Conservation (phyloP, 78 protist species). For the Dictyostelium purpureum region DNA sequence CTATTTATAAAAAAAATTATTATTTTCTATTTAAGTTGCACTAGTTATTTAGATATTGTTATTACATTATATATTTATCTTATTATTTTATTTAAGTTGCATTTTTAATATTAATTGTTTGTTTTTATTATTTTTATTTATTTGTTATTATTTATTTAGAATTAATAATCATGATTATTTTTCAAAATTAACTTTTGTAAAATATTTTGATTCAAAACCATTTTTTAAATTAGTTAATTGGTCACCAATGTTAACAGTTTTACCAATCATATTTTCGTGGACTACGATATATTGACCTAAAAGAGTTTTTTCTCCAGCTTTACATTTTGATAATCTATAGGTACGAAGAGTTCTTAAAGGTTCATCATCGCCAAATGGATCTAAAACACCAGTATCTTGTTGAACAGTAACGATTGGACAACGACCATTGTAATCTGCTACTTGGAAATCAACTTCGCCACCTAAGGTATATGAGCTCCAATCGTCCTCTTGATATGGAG, state of each 20-base stretch:
- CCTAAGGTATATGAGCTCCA: background rate
- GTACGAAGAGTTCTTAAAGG: conserved; percentile 28
- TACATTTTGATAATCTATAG: background rate
- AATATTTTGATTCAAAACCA: conserved; percentile 1
- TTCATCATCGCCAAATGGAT: conserved; percentile 28
- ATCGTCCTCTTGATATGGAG: conserved; percentile 35
- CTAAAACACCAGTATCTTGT: background rate
- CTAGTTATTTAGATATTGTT: too few species aligned
- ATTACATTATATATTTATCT: too few species aligned
- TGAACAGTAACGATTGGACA: conserved; percentile 26
- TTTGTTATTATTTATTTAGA: too few species aligned
- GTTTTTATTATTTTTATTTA: too few species aligned
- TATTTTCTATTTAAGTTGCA: too few species aligned
- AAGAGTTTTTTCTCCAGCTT: conserved; percentile 15
- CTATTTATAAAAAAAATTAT: too few species aligned
- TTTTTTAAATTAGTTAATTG: background rate
- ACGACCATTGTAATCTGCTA: background rate
- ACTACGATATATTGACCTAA: background rate
- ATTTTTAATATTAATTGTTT: too few species aligned
- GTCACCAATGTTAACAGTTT: background rate
- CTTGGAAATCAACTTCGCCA: background rate
- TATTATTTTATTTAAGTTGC: too few species aligned
- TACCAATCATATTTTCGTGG: background rate
- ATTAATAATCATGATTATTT: too few species aligned
- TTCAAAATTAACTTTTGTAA: too few species aligned